These are phyloP conservation scores for Verticillium nubilum DNA, from an alignment of 2,329 filamentous ascomycete genomes.

Conservation along the genomic window DNA sequence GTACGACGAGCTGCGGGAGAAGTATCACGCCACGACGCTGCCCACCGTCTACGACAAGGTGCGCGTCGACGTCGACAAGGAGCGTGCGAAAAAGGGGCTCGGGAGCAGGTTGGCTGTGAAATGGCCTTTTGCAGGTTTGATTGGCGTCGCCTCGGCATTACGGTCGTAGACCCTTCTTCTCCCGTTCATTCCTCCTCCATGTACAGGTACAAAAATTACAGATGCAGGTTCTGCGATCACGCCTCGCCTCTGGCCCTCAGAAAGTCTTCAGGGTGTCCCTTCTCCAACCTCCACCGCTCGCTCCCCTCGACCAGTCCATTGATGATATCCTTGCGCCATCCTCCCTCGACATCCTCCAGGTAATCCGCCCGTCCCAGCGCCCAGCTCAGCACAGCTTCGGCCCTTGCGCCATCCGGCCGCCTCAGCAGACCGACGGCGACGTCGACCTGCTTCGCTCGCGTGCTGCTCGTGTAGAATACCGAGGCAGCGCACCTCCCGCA, in stretches of 20 bases:
- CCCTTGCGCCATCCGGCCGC: conserved; percentile 35
- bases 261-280: neutral
- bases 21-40: conserved; percentile 54
- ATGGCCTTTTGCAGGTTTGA: conserved; percentile 10
- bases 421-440: conserved; percentile 38
- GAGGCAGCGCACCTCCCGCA: conserved; percentile 40
- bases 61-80: conserved; percentile 29
- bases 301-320: neutral
- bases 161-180: conserved; percentile 1
- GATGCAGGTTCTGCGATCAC: neutral
- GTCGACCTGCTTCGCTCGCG: conserved; percentile 32
- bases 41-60: conserved; percentile 66
- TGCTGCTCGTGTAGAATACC: conserved; percentile 37
- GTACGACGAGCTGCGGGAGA: conserved; percentile 52
- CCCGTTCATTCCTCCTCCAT: too few species aligned
- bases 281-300: neutral
- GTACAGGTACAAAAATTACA: neutral
- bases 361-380: conserved; percentile 24
- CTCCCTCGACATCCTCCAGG: conserved; percentile 28
- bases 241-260: neutral
- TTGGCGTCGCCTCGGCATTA: conserved; percentile 11
- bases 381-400: conserved; percentile 38
- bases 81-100: conserved; percentile 1
- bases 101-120: conserved; percentile 5
- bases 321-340: conserved; percentile 32